Evolutionary conservation across 2,329 filamentous ascomycete genomes (phyloP).

Genomic region (Ophiocordyceps camponoti-leonardi): DNA sequence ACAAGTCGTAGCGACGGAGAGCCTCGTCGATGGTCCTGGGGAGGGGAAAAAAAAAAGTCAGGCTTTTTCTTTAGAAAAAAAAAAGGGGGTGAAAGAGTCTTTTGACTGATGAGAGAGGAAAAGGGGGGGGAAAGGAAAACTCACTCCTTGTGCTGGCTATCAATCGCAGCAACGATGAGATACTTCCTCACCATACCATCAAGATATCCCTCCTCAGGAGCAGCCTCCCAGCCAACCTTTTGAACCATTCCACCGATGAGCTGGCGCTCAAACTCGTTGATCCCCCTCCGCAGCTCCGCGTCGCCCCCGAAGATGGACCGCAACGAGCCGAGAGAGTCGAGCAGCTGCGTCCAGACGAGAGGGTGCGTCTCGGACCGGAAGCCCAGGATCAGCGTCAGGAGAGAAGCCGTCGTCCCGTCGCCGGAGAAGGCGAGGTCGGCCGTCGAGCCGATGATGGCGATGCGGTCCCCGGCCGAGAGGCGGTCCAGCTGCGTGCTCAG

Average conservation of each 20-base stretch:
- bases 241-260: constrained; percentile 60
- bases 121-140: constrained; percentile 10
- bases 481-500: constrained; percentile 61
- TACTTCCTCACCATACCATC: constrained; percentile 68
- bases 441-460: constrained; percentile 79
- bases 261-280: constrained; percentile 65
- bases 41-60: background rate
- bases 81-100: background rate
- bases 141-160: constrained; percentile 59
- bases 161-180: constrained; percentile 58
- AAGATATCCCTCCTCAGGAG: constrained; percentile 64
- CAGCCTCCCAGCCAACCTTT: constrained; percentile 72
- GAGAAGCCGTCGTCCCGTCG: constrained; percentile 61
- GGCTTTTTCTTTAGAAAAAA: too few relatives aligned
- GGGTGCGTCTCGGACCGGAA: constrained; percentile 70
- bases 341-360: constrained; percentile 75
- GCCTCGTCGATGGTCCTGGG: constrained; percentile 53
- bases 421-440: constrained; percentile 80
- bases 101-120: background rate
- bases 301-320: constrained; percentile 76
- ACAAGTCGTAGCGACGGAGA: constrained; percentile 63
- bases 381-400: constrained; percentile 73
- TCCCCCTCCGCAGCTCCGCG: constrained; percentile 48
- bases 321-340: constrained; percentile 58
- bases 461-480: constrained; percentile 76